Evolutionary conservation across 192 early-diverging fungal species (phyloP).

Genomic region (Polychytrium aggregatum): DNA sequence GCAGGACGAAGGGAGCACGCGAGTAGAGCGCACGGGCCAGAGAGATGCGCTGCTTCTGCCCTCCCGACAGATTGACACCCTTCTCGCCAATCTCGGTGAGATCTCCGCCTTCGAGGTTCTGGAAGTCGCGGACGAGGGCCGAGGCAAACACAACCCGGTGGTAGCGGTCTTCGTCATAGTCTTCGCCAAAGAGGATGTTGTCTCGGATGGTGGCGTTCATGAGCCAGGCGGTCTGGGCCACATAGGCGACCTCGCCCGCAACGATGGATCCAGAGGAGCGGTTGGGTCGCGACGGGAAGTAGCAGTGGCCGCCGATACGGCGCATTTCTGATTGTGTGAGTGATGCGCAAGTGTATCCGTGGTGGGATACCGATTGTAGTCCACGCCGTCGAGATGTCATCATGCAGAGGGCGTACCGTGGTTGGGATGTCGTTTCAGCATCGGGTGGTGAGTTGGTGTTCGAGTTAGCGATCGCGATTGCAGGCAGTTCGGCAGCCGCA

Average conservation of each 20-base stretch:
- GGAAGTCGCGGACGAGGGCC: constrained; percentile 74
- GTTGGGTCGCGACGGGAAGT: constrained; percentile 10
- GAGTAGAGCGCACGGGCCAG: constrained; percentile 68
- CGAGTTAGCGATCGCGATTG: no score
- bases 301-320: constrained; percentile 15
- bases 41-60: constrained; percentile 35
- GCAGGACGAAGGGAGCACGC: constrained; percentile 51
- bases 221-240: constrained; percentile 59
- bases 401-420: no score
- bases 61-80: constrained; percentile 34
- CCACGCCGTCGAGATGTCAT: no score
- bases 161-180: constrained; percentile 65
- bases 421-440: no score
- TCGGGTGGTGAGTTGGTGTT: no score
- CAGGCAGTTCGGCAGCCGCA: no score
- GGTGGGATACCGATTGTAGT: no score
- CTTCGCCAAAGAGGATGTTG: constrained; percentile 75
- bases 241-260: constrained; percentile 55
- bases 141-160: constrained; percentile 69
- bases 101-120: constrained; percentile 75
- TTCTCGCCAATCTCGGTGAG: constrained; percentile 73
- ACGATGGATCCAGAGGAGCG: not conserved
- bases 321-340: constrained; percentile 45
- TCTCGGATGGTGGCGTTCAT: constrained; percentile 45
- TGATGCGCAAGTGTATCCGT: no score